Conservation (phyloP, 495 filamentous ascomycete species). For the Bacidia gigantensis region DNA sequence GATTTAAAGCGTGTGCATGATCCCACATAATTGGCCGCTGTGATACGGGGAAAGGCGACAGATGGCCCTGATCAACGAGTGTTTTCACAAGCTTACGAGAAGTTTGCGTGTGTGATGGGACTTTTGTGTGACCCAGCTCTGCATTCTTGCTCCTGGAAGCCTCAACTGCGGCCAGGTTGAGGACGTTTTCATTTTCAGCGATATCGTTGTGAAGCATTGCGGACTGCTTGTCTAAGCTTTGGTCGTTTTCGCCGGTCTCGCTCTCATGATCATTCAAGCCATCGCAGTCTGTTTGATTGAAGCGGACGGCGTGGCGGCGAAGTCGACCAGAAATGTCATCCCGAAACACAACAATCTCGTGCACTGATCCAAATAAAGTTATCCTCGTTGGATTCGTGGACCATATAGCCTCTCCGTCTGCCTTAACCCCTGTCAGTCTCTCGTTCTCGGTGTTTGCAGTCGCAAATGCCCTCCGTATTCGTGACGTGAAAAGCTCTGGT, state of each 20-base stretch:
- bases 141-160: slow-evolving; percentile 3
- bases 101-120: slow-evolving; percentile 38
- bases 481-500: slow-evolving; percentile 75
- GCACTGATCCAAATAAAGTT: slow-evolving; percentile 66
- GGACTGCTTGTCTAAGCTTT: neutral
- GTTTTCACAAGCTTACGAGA: slow-evolving; percentile 86
- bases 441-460: slow-evolving; percentile 54
- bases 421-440: slow-evolving; percentile 27
- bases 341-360: slow-evolving; percentile 74
- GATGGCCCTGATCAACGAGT: slow-evolving; percentile 77
- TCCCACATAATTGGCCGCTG: slow-evolving; percentile 81
- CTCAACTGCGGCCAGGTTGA: neutral
- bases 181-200: neutral
- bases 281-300: slow-evolving; percentile 27
- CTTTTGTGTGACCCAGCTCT: slow-evolving; percentile 13
- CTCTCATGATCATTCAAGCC: slow-evolving; percentile 18
- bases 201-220: neutral
- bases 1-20: slow-evolving; percentile 52
- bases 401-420: slow-evolving; percentile 64
- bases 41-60: slow-evolving; percentile 70
- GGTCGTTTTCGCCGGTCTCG: neutral
- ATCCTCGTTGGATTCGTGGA: slow-evolving; percentile 73
- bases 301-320: slow-evolving; percentile 55
- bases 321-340: slow-evolving; percentile 73
- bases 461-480: slow-evolving; percentile 67